Evolutionary conservation across 1,284 basidiomycete species (phyloP).

Genomic region (Filobasidium uniguttulatum): DNA sequence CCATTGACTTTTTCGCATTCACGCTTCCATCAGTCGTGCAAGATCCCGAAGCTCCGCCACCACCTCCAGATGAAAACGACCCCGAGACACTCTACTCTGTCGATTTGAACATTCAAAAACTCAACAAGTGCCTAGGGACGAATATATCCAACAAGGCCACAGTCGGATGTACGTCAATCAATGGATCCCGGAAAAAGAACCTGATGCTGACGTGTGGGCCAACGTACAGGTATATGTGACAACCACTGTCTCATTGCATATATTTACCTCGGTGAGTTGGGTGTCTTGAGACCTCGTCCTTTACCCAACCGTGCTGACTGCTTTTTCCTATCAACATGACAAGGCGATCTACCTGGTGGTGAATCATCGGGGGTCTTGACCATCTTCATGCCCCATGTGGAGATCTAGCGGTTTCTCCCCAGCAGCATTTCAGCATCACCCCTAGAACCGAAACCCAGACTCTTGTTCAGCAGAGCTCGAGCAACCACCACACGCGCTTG

Average conservation of each 20-base stretch:
- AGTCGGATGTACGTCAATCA: conserved; percentile 55
- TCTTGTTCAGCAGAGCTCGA: too few species aligned
- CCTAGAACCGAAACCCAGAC: too few species aligned
- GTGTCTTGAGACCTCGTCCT: not conserved
- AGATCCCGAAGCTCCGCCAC: not conserved
- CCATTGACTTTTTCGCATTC: too few species aligned
- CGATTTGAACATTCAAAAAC: conserved; percentile 56
- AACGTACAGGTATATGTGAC: conserved; percentile 57
- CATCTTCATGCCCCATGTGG: conserved; percentile 57
- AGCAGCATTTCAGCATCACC: too few species aligned
- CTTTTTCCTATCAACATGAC: not conserved
- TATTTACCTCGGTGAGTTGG: conserved; percentile 55
- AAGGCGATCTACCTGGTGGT: conserved; percentile 56
- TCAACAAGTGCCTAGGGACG: conserved; percentile 69
- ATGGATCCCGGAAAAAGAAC: not conserved
- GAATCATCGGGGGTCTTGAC: conserved; percentile 80
- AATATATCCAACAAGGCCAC: conserved; percentile 73
- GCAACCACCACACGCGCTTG: too few species aligned
- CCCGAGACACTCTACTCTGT: conserved; percentile 51
- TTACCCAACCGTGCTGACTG: not conserved
- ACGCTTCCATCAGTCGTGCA: too few species aligned
- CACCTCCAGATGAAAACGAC: conserved; percentile 21
- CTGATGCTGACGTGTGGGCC: not conserved
- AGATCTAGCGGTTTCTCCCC: too few species aligned
- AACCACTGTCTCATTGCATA: conserved; percentile 76